phyloP scores from a whole-genome alignment of 2,329 filamentous ascomycete genomes.

The Ophiostoma sp. region DNA sequence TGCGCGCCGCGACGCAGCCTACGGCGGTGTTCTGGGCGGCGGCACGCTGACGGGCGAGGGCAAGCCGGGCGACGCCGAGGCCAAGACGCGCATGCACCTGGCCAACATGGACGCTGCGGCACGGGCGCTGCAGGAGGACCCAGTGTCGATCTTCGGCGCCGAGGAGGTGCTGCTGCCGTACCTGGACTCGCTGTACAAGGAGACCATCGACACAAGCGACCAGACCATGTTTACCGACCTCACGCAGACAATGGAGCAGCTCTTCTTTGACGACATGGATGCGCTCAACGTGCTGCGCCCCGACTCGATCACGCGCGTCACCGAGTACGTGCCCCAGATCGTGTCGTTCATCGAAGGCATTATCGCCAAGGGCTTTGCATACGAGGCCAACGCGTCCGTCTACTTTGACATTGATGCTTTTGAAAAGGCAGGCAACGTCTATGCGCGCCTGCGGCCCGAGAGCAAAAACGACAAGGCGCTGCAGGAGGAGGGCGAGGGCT shows the following conservation, averaged over 20 bases:
- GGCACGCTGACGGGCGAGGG: slow-evolving; percentile 26
- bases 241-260: slow-evolving; percentile 58
- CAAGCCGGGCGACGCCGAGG: slow-evolving; percentile 29
- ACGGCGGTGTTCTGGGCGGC: slow-evolving; percentile 28
- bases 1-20: slow-evolving; percentile 25
- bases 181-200: slow-evolving; percentile 54
- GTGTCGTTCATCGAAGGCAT: slow-evolving; percentile 57
- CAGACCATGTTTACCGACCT: slow-evolving; percentile 63
- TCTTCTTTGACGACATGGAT: slow-evolving; percentile 64
- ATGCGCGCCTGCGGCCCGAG: slow-evolving; percentile 66
- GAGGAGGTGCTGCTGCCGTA: slow-evolving; percentile 61
- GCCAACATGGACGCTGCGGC: slow-evolving; percentile 28
- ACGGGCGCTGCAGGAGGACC: slow-evolving; percentile 25
- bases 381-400: slow-evolving; percentile 58
- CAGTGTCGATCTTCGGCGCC: slow-evolving; percentile 50
- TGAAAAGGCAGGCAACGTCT: slow-evolving; percentile 57
- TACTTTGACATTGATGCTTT: slow-evolving; percentile 69
- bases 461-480: slow-evolving; percentile 59
- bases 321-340: slow-evolving; percentile 62
- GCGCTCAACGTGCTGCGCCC: slow-evolving; percentile 61
- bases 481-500: slow-evolving; percentile 62
- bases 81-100: slow-evolving; percentile 30
- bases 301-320: slow-evolving; percentile 60
- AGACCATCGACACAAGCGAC: slow-evolving; percentile 53
- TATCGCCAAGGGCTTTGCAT: slow-evolving; percentile 60